Evolutionary conservation across 805 yeast species (phyloP).

Genomic region (Nakazawaea holstii): DNA sequence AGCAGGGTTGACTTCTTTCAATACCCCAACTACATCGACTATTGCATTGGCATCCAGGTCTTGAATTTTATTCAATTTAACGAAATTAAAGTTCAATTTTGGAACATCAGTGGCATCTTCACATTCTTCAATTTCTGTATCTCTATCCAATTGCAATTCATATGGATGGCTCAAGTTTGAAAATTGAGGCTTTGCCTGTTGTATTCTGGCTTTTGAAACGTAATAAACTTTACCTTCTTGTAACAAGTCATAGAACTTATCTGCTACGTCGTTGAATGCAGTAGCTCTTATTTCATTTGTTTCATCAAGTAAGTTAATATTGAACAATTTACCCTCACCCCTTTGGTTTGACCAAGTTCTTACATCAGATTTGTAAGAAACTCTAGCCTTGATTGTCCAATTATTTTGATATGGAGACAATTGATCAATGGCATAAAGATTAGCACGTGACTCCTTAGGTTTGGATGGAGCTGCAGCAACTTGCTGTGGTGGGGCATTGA

Average conservation of each 20-base stretch:
- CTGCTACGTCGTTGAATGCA: conserved; percentile 85
- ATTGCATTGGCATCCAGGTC: conserved; percentile 64
- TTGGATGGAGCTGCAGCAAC: conserved; percentile 19
- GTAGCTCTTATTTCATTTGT: conserved; percentile 96
- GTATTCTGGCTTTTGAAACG: conserved; percentile 74
- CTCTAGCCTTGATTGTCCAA: conserved; percentile 94
- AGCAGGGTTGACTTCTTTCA: conserved; percentile 69
- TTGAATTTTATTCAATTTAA: conserved; percentile 60
- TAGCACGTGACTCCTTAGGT: conserved; percentile 24
- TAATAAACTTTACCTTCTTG: conserved; percentile 90
- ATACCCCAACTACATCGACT: conserved; percentile 84
- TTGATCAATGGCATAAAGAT: conserved; percentile 72
- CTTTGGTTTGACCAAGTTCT: conserved; percentile 81
- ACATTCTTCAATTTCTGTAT: conserved; percentile 69
- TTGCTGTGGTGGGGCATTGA: conserved; percentile 16
- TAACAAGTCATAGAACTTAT: conserved; percentile 64
- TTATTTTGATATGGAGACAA: conserved; percentile 85
- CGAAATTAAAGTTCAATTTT: conserved; percentile 69
- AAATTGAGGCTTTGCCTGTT: conserved; percentile 80
- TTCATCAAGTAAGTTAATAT: conserved; percentile 84
- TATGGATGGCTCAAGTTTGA: conserved; percentile 82
- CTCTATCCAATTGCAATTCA: conserved; percentile 78
- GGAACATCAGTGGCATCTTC: conserved; percentile 62
- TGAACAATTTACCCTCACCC: conserved; percentile 89
- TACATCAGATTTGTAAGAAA: conserved; percentile 80